Evolutionary conservation across 2,329 filamentous ascomycete genomes (phyloP), one percentile per base, ranked within the genome.

Genomic region (Exophiala oligosperma): DNA sequence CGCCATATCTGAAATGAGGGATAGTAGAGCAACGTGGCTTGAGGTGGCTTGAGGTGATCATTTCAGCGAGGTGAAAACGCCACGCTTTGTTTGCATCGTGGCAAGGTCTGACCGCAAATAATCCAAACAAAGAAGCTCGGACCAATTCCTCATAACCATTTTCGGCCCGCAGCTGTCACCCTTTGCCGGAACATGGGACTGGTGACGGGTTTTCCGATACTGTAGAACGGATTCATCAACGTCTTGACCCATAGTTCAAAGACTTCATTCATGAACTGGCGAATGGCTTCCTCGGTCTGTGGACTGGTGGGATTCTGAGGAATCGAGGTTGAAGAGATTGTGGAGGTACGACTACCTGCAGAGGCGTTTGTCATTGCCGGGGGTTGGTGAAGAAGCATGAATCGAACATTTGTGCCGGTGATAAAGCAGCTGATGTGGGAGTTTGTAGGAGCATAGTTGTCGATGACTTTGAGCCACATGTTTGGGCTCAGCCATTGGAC

Each of bases 191-290:
- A 99, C 1, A 97, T 84, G 0, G 91, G 89, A 74, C 92, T 97
- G 70, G 82, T 86, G 52, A 99, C 87, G 67, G 90, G 87, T 81
- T 89, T 89, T 64, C 96, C 93, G 55, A 88, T 85, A 54, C 83
- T 82, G 78, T 97, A 97, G 73, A 99, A 99, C 0, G 94, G 94
- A 71, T 86, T 97, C 94, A 99, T 97, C 57, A 92, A 86, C 11
- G 92, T 90, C 81, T 99, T 99, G 64, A 96, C 85, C 88, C 93
- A 99, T 66, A 87, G 91, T 76, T 99, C 94, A 76, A 97, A 97
- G 11, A 97, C 90, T 72, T 99, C 94, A 14, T 84, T 82, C 78
- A 99, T 96, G 78, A 97, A 99, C 75, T 91, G 91, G 72, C 91
- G 87, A 67, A 97, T 90, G 3, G 94, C 93, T 77, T 99, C 94